These are phyloP conservation scores for Planoprotostelium fungivorum DNA, from an alignment of 78 protist species.

Conservation along the genomic window DNA sequence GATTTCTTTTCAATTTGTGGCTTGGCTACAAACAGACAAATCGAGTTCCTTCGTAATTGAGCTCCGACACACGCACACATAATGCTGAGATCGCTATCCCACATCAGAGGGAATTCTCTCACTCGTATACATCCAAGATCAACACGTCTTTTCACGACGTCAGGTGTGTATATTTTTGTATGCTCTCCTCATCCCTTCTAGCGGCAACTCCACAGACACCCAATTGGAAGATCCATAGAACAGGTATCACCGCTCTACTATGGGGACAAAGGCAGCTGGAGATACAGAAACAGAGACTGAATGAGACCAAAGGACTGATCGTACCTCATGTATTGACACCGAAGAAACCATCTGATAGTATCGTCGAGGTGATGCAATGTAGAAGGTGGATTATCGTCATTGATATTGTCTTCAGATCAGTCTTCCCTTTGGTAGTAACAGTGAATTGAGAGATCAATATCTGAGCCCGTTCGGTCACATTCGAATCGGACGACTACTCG, in stretches of 20 bases:
- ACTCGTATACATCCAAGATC: no score
- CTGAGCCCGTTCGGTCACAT: not conserved
- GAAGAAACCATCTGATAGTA: not conserved
- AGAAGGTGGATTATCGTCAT: not conserved
- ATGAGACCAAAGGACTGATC: not conserved
- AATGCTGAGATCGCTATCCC: no score
- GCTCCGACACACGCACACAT: no score
- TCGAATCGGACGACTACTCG: constrained; percentile 48
- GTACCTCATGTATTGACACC: not conserved
- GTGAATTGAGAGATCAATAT: not conserved
- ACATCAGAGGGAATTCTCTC: no score
- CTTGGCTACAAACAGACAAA: no score
- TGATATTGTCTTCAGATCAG: not conserved
- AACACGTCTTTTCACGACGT: no score
- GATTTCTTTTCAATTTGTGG: no score
- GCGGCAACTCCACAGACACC: not conserved
- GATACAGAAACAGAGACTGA: not conserved
- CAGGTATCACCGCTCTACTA: not conserved
- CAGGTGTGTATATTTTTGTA: no score
- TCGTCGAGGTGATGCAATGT: not conserved
- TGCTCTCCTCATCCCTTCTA: no score
- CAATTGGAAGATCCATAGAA: not conserved
- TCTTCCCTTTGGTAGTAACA: not conserved
- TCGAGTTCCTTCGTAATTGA: no score
- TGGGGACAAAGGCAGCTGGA: not conserved